Evolutionary conservation across 1,284 basidiomycete genomes (phyloP), one percentile per base, ranked within the genome.

Genomic region (Fomitiporia mediterranea): DNA sequence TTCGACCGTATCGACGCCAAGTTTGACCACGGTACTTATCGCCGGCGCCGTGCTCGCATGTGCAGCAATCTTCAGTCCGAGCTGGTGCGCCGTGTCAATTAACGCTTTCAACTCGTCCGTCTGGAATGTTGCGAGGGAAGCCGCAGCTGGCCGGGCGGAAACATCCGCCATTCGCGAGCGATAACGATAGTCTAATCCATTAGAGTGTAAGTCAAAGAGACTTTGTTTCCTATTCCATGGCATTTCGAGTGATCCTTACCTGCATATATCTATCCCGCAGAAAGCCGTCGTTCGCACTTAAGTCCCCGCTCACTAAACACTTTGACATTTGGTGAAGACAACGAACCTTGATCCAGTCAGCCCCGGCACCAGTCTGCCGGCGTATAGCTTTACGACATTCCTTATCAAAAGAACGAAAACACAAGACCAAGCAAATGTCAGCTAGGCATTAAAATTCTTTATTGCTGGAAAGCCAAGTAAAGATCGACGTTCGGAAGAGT

Each of bases 341-440:
- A n/a, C 61, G 8, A 47, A 78, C 76, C 78, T 83, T 81, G 61
- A 83, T 78, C 78, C 80, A 82, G 68, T 86, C 84, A 3, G 82
- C 81, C 3, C 84, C 83, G n/a, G 82, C 79, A 21, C 83, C 83
- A 56, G 86, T 76, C 62, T 85, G 84, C 58, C 74, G 74, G 42
- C 84, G 72, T 2, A 85, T 81, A 9, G 76, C 82, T 55, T 74
- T 75, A 42, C 77, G 65, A 63, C 84, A 83, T 35, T 74, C 80
- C n/a, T n/a, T n/a, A n/a, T n/a, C n/a, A n/a, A n/a, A n/a, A n/a
- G n/a, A n/a, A n/a, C n/a, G n/a, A n/a, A n/a, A n/a, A n/a, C n/a
- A n/a, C n/a, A n/a, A n/a, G n/a, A n/a, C n/a, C n/a, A n/a, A n/a
- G n/a, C n/a, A n/a, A n/a, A n/a, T n/a, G n/a, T n/a, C n/a, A n/a